Evolutionary conservation across 23 red algal species (phyloP).

Genomic region (Gracilariopsis chorda): DNA sequence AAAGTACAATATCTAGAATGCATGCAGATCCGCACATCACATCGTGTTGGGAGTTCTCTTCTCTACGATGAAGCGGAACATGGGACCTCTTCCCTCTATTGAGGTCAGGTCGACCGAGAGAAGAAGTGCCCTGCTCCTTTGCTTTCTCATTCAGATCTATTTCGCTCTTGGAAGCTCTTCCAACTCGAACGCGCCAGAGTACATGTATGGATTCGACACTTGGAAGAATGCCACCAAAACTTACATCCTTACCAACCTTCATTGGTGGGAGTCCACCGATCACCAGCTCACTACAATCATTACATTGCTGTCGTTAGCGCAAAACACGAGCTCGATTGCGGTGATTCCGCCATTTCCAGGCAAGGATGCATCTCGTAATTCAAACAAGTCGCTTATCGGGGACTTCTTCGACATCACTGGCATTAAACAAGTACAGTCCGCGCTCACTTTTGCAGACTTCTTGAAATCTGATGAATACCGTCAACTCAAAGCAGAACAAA

Average conservation of each 20-base stretch:
- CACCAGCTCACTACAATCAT: slow-evolving; percentile 60
- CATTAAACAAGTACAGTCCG: slow-evolving; percentile 32
- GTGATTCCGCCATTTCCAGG: slow-evolving; percentile 47
- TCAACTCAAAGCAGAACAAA: neutral
- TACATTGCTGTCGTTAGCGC: slow-evolving; percentile 39
- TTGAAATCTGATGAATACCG: slow-evolving; percentile 16
- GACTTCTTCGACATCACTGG: slow-evolving; percentile 56
- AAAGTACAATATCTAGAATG: too few species aligned
- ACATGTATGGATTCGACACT: neutral
- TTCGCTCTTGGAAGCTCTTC: neutral
- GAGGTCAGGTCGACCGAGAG: neutral
- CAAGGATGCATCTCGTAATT: neutral
- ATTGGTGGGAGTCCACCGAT: slow-evolving; percentile 71
- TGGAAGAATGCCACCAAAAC: slow-evolving; percentile 7
- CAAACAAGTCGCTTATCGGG: slow-evolving; percentile 44
- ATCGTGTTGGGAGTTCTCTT: neutral
- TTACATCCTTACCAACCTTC: slow-evolving; percentile 52
- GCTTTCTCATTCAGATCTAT: neutral
- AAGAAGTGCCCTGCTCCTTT: neutral
- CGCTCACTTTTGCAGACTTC: slow-evolving; percentile 35
- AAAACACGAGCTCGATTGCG: slow-evolving; percentile 40
- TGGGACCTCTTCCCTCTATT: neutral
- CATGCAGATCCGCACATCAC: too few species aligned
- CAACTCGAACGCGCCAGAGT: neutral
- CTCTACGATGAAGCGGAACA: neutral